Conservation (phyloP, 176 grass and related monocot species). For the Oryza officinalis region DNA sequence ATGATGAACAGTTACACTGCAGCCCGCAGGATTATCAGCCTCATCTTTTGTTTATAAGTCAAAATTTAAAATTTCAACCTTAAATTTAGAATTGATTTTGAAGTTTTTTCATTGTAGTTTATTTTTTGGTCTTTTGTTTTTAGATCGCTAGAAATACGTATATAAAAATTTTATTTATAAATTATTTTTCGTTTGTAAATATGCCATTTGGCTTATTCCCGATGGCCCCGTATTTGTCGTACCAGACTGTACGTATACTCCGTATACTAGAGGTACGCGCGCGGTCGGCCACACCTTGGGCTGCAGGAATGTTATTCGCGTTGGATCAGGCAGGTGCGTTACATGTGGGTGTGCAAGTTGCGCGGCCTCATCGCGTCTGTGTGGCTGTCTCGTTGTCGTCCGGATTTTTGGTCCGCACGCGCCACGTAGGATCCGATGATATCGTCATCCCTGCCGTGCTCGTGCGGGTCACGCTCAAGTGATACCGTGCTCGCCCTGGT, state of each 20-base stretch:
- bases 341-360: not conserved
- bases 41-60: too few relatives aligned
- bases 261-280: too few relatives aligned
- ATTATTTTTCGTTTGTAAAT: too few relatives aligned
- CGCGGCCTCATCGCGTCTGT: not conserved
- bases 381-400: not conserved
- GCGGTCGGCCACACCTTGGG: not conserved
- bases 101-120: too few relatives aligned
- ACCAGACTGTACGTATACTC: too few relatives aligned
- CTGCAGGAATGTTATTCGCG: not conserved
- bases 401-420: not conserved
- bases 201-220: too few relatives aligned
- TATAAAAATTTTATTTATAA: too few relatives aligned
- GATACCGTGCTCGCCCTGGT: not conserved
- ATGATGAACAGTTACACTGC: not conserved
- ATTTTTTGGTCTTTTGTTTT: too few relatives aligned
- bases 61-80: too few relatives aligned
- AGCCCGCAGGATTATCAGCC: not conserved
- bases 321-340: not conserved
- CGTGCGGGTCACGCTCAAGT: not conserved
- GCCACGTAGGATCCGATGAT: conserved; percentile 9
- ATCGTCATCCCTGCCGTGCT: not conserved
- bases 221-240: too few relatives aligned
- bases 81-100: too few relatives aligned
- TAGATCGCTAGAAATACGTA: too few relatives aligned